These are phyloP conservation scores for Thermothelomyces thermophilus DNA, from an alignment of 2,329 filamentous ascomycete genomes.

Conservation along the genomic window DNA sequence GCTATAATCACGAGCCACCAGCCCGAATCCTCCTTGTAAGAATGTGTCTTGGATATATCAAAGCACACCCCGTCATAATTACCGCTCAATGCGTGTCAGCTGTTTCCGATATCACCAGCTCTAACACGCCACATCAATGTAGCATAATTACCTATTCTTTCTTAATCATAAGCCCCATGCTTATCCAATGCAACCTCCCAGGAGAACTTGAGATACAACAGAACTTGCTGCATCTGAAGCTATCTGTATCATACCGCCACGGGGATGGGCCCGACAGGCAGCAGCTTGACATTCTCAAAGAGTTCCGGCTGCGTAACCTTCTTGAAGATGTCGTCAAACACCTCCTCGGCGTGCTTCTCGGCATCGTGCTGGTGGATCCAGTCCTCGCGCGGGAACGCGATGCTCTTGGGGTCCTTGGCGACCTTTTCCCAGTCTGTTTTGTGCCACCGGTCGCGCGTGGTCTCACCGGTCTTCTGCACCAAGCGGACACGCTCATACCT, in stretches of 20 bases:
- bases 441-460: slow-evolving; percentile 47
- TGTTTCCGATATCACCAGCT: no score
- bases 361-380: slow-evolving; percentile 49
- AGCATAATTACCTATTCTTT: no score
- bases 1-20: no score
- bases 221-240: no score
- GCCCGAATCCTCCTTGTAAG: no score
- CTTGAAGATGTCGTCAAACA: slow-evolving; percentile 31
- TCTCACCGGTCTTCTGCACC: slow-evolving; percentile 46
- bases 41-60: no score
- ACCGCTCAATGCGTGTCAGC: no score
- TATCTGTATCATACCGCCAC: slow-evolving; percentile 8
- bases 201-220: no score
- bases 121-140: no score
- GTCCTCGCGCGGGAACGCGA: slow-evolving; percentile 43
- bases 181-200: no score
- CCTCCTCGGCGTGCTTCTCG: slow-evolving; percentile 38
- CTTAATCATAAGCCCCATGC: no score
- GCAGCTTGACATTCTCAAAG: slow-evolving; percentile 4
- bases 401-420: slow-evolving; percentile 40
- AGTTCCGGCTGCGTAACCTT: slow-evolving; percentile 20
- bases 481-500: slow-evolving; percentile 41
- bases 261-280: slow-evolving; percentile 14
- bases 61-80: no score
- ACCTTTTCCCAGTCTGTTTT: slow-evolving; percentile 47